Evolutionary conservation across 75 land plant species (phyloP).

Genomic region (Cupressus sempervirens): DNA sequence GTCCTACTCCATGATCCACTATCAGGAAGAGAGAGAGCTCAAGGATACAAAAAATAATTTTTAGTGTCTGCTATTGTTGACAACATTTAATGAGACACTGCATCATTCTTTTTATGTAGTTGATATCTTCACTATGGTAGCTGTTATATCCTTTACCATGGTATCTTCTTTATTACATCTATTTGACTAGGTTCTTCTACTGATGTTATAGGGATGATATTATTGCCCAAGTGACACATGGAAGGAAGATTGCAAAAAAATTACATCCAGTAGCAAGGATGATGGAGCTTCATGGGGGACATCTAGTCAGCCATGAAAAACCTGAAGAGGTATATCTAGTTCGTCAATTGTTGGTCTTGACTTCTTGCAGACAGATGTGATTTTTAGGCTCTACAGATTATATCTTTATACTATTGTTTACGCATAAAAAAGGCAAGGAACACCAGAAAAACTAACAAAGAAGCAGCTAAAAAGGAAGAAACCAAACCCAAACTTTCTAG

Average conservation of each 20-base stretch:
- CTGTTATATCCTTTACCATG: background rate
- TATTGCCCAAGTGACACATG: slow-evolving; percentile 83
- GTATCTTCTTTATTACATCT: background rate
- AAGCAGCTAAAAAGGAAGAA: background rate
- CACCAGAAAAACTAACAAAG: background rate
- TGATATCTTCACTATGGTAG: background rate
- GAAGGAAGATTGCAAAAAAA: slow-evolving; percentile 66
- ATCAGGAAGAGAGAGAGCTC: no score
- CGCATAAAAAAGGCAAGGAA: background rate
- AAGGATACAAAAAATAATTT: no score
- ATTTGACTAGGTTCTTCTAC: background rate
- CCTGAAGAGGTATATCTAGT: slow-evolving; percentile 62
- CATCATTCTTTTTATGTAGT: background rate
- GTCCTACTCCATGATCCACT: no score
- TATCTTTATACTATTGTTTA: background rate
- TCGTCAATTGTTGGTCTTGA: background rate
- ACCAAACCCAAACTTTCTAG: background rate
- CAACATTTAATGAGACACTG: background rate
- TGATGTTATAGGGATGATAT: slow-evolving; percentile 61
- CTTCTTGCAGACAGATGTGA: background rate
- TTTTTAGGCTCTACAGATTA: background rate
- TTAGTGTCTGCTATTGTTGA: background rate
- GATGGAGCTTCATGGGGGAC: slow-evolving; percentile 91
- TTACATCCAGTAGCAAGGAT: slow-evolving; percentile 70
- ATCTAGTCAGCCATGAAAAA: slow-evolving; percentile 91